These are phyloP conservation scores for Auriculariales sp. DNA, from an alignment of 768 basidiomycete species.

Conservation along the genomic window DNA sequence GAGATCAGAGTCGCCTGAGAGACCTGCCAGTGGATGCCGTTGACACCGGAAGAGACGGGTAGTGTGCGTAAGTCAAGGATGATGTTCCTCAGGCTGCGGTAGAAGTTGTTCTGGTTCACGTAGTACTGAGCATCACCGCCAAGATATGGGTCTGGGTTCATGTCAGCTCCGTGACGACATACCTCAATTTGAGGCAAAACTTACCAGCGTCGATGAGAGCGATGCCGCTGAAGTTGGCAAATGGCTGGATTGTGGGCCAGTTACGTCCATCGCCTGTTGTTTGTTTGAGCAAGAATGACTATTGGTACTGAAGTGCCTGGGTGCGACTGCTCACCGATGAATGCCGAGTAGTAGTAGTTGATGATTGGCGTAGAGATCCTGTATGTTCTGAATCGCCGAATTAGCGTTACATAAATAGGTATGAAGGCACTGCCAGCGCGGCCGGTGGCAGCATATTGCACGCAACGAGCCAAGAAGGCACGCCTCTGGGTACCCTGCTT, in stretches of 20 bases:
- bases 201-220: slow-evolving; percentile 21
- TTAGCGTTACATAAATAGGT: background rate
- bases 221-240: slow-evolving; percentile 16
- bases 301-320: no score
- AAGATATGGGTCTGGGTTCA: background rate
- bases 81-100: slow-evolving; percentile 10
- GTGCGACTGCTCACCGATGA: no score
- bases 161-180: no score
- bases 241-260: slow-evolving; percentile 19
- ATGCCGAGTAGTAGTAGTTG: slow-evolving; percentile 13
- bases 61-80: slow-evolving; percentile 10
- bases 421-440: background rate
- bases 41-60: slow-evolving; percentile 21
- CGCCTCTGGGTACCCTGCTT: no score
- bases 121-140: slow-evolving; percentile 6
- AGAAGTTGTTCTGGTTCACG: slow-evolving; percentile 7
- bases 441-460: no score
- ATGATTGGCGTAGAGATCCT: slow-evolving; percentile 15
- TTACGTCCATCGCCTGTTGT: slow-evolving; percentile 20
- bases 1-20: slow-evolving; percentile 30
- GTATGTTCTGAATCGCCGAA: slow-evolving; percentile 12
- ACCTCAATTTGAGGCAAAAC: background rate
- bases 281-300: no score
- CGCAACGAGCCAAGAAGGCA: no score
- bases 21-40: slow-evolving; percentile 23